A percentile compares a stretch with the other conserved stretches of the same genome.
phyloP scores from a whole-genome alignment of 768 basidiomycete genomes.

The Leccinum variicolor region DNA sequence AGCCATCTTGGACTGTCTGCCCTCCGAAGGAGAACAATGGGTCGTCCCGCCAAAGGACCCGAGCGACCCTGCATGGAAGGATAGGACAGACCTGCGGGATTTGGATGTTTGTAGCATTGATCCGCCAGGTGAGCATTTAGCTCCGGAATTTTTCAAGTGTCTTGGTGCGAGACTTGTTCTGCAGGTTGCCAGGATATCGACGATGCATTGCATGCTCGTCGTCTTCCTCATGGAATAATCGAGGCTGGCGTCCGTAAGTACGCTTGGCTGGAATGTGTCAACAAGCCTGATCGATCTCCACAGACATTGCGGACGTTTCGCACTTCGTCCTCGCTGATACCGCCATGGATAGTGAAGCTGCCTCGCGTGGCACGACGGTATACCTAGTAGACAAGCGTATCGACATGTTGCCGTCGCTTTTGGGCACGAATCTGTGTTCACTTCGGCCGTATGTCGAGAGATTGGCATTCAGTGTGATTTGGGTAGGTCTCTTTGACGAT shows the following conservation, averaged over 20 bases:
- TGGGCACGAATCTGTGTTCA: conserved; percentile 96
- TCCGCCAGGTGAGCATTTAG: conserved; percentile 66
- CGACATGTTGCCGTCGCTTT: conserved; percentile 92
- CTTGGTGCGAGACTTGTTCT: neutral
- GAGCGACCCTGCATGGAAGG: conserved; percentile 61
- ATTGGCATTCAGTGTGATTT: conserved; percentile 92
- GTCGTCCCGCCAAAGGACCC: conserved; percentile 77
- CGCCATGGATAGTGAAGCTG: conserved; percentile 77
- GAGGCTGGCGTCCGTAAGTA: conserved; percentile 97
- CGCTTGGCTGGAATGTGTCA: neutral
- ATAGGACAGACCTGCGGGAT: conserved; percentile 82
- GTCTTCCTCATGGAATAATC: conserved; percentile 87
- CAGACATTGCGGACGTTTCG: conserved; percentile 98
- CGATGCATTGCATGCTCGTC: conserved; percentile 90
- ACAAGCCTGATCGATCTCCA: neutral
- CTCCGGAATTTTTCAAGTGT: conserved; percentile 2
- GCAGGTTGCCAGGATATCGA: conserved; percentile 97
- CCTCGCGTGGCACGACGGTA: no score
- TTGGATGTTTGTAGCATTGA: conserved; percentile 94
- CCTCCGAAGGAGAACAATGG: conserved; percentile 87
- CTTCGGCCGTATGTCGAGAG: conserved; percentile 90
- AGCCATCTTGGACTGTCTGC: conserved; percentile 89
- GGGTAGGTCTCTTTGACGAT: conserved; percentile 51
- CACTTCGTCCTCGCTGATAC: conserved; percentile 93
- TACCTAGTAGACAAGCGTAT: conserved; percentile 36